Conservation (phyloP, 176 grass and related monocot genomes). For the barley (Hordeum vulgare) region MorexV3_pseudomolecules_assembly NC_058520.1:545838170-545838669, state of each 20-base stretch:
- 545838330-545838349: neutral
- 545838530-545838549: neutral
- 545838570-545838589: neutral
- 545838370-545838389: neutral
- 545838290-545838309: slow-evolving; percentile 67
- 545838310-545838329: neutral
- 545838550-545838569: neutral
- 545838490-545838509: neutral
- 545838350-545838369: neutral
- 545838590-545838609: neutral
- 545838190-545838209: neutral
- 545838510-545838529: neutral
- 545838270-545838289: slow-evolving; percentile 99
- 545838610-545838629: slow-evolving; percentile 32
- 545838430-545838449: neutral
- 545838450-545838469: neutral
- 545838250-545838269: slow-evolving; percentile 96
- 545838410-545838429: neutral
- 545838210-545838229: slow-evolving; percentile 49
- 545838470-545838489: neutral
- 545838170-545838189: neutral
- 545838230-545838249: slow-evolving; percentile 92
- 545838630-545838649: slow-evolving; percentile 7
- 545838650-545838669: neutral
- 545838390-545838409: neutral